Evolutionary conservation across 2,329 filamentous ascomycete genomes (phyloP).

Genomic region (Colletotrichum caudatum): DNA sequence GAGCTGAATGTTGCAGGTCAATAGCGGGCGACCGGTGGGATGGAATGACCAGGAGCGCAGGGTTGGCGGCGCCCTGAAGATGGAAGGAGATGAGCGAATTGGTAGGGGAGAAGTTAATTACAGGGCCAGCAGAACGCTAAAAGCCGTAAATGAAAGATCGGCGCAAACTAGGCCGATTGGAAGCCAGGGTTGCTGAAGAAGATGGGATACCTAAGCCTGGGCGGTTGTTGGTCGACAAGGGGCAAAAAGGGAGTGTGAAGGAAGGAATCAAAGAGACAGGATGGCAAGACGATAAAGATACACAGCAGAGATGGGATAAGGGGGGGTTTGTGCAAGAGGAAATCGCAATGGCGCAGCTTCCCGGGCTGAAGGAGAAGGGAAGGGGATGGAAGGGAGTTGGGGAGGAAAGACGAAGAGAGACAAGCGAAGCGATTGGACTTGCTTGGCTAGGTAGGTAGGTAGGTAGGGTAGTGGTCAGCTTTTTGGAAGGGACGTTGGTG

Average conservation of each 20-base stretch:
- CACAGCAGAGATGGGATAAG: neutral
- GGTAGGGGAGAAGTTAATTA: constrained; percentile 14
- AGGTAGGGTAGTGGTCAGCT: neutral
- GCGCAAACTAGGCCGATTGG: neutral
- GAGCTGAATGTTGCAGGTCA: constrained; percentile 12
- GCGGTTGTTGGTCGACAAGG: constrained; percentile 10
- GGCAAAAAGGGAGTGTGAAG: constrained; percentile 10
- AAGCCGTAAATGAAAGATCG: constrained; percentile 13
- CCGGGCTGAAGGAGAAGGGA: neutral
- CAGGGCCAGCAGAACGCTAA: constrained; percentile 14
- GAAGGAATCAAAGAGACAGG: neutral
- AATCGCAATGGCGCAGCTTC: neutral
- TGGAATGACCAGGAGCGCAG: constrained; percentile 10
- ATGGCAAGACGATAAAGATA: constrained; percentile 7
- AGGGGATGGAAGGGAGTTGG: neutral
- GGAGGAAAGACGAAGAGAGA: neutral
- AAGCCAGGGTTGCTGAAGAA: constrained; percentile 13
- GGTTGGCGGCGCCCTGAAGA: neutral
- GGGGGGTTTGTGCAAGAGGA: neutral
- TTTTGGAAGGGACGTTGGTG: neutral
- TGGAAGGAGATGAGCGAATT: neutral
- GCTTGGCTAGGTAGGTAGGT: neutral
- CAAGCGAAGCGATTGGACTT: neutral
- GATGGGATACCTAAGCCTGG: neutral
- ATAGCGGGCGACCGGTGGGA: constrained; percentile 26